Evolutionary conservation across 2,329 filamentous ascomycete genomes (phyloP), one percentile per base, ranked within the genome.

Genomic region (Beauveria brongniartii): DNA sequence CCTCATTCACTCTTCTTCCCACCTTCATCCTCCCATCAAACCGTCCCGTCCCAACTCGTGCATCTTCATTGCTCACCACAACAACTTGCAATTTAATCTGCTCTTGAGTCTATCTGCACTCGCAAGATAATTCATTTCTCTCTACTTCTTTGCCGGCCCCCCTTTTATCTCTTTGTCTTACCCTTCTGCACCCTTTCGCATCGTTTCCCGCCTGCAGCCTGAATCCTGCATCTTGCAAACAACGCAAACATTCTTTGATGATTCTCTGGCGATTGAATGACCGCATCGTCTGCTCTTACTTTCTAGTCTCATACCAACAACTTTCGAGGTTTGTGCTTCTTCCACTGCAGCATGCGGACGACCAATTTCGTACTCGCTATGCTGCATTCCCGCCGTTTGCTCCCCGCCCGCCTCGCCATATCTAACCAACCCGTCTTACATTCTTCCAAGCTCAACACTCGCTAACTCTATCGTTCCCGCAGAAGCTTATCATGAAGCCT

Each of bases 171-270:
- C 24, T 28, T 37, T 59, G 50, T 59, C 57, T 59, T 22, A 59
- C 56, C 40, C 37, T 34, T 50, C 28, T 26, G 55, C 55, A 41
- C 44, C 30, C 16, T 57, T 40, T 46, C 46, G 55, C 34, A 40
- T 57, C 55, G 24, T 46, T 28, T 47, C 5, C 34, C 14, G 28
- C 55, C 54, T 47, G 54, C 54, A 56, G 54, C 28, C 34, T 43
- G 46, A 28, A 34, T 22, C 26, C 37, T 52, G 56, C 47, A 52
- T 30, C 56, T 57, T 22, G 30, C 55, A 59, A 58, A 58, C 55
- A 58, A 50, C 56, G 37, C 56, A 52, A 58, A 43, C 56, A 59
- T 44, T 34, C 37, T 52, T 44, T 44, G 47, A 26, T 52, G 56
- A 12, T 18, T 59, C 37, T 22, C 55, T 16, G 46, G 55, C 46